These are phyloP conservation scores for Candida patagonica DNA, from an alignment of 805 yeast species.

Conservation along the genomic window DNA sequence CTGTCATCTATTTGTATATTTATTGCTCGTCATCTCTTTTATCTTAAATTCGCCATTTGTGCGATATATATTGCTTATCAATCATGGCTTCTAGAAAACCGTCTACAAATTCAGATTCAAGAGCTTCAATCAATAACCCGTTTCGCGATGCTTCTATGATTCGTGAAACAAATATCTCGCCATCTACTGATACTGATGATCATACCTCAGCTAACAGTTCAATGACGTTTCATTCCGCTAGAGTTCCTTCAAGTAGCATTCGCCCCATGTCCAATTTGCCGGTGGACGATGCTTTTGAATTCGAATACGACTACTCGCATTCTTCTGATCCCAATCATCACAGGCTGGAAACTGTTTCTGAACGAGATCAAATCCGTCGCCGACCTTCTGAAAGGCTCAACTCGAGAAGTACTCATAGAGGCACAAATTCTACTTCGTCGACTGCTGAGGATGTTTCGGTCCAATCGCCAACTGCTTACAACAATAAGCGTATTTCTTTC, in stretches of 20 bases:
- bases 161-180: neutral
- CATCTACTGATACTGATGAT: neutral
- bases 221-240: neutral
- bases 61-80: too few species aligned
- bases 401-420: neutral
- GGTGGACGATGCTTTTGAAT: slow-evolving; percentile 17
- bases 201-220: neutral
- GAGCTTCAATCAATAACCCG: neutral
- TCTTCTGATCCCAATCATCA: too few species aligned
- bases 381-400: neutral
- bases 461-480: neutral
- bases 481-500: neutral
- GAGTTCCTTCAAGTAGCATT: neutral
- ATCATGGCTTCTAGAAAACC: neutral
- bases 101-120: neutral
- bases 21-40: too few species aligned
- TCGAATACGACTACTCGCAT: slow-evolving; percentile 6
- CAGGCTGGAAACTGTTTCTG: neutral
- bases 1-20: too few species aligned
- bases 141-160: neutral
- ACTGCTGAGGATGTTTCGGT: neutral
- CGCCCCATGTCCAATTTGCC: slow-evolving; percentile 14
- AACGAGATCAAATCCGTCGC: neutral
- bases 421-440: slow-evolving; percentile 1
- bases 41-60: too few species aligned